Conservation (phyloP, 805 yeast species). For the Komagataella phaffii region DNA sequence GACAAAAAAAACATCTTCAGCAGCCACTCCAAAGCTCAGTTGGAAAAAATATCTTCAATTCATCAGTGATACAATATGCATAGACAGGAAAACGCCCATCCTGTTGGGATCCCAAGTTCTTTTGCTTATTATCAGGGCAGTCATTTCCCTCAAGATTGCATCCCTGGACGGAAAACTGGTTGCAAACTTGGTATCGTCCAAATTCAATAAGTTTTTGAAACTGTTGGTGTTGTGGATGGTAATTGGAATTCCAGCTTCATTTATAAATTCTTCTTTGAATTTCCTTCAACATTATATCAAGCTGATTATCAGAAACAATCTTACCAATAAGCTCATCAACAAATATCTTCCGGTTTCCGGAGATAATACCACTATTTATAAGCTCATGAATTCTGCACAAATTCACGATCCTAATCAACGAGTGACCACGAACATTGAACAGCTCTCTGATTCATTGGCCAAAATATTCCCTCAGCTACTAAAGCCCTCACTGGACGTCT, state of each 20-base stretch:
- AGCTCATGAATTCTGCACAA: constrained; percentile 40
- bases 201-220: constrained; percentile 47
- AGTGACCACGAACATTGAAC: constrained; percentile 66
- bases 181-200: constrained; percentile 63
- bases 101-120: constrained; percentile 4
- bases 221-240: constrained; percentile 67
- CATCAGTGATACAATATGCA: background rate
- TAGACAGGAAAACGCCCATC: background rate
- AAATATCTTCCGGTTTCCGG: constrained; percentile 56
- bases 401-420: constrained; percentile 73
- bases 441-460: constrained; percentile 60
- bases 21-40: background rate
- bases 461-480: constrained; percentile 71
- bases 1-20: background rate
- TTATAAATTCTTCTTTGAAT: constrained; percentile 57
- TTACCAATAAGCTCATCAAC: constrained; percentile 52
- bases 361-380: constrained; percentile 60
- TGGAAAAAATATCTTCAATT: background rate
- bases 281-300: constrained; percentile 48
- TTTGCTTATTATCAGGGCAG: constrained; percentile 53
- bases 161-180: constrained; percentile 77
- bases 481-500: constrained; percentile 70
- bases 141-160: constrained; percentile 71
- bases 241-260: constrained; percentile 76
- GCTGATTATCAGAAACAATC: constrained; percentile 42